These are phyloP conservation scores for Malassezia caprae DNA, from an alignment of 1,284 basidiomycete species.

Conservation along the genomic window DNA sequence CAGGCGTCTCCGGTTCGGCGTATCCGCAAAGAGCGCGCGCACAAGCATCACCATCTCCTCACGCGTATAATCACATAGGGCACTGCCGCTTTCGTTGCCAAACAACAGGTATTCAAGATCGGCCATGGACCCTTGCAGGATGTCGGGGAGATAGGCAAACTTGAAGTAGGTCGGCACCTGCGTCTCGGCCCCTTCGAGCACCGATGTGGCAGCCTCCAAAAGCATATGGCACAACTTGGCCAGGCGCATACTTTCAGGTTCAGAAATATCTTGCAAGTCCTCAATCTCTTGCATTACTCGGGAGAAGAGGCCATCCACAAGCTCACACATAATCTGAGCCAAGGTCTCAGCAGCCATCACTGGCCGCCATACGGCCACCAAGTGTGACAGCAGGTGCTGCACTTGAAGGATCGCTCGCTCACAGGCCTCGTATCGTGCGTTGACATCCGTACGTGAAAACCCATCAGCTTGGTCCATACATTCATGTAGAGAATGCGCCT, in stretches of 20 bases:
- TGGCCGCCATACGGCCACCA: slow-evolving; percentile 67
- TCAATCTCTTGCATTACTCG: slow-evolving; percentile 66
- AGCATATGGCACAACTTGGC: slow-evolving; percentile 71
- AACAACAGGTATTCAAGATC: slow-evolving; percentile 81
- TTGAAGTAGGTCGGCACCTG: slow-evolving; percentile 54
- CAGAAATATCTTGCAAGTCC: slow-evolving; percentile 76
- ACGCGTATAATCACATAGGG: slow-evolving; percentile 77
- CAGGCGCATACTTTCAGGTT: slow-evolving; percentile 72
- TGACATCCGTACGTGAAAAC: slow-evolving; percentile 64
- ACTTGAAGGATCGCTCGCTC: slow-evolving; percentile 63
- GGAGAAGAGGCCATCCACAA: slow-evolving; percentile 64
- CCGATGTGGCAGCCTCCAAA: slow-evolving; percentile 50
- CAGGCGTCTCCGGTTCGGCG: slow-evolving; percentile 28
- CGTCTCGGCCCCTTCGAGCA: slow-evolving; percentile 64
- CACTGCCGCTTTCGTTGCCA: slow-evolving; percentile 59
- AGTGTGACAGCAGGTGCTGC: slow-evolving; percentile 59
- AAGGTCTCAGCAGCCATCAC: slow-evolving; percentile 31
- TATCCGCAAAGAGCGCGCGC: slow-evolving; percentile 68
- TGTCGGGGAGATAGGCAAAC: slow-evolving; percentile 40
- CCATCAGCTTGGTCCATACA: slow-evolving; percentile 59
- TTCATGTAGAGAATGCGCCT: slow-evolving; percentile 52
- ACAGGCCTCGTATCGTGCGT: slow-evolving; percentile 66
- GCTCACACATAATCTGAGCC: slow-evolving; percentile 55
- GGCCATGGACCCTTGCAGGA: slow-evolving; percentile 44
- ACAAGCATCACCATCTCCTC: slow-evolving; percentile 73